Conservation (phyloP, 2,329 filamentous ascomycete species). For the Leptodontidium sp. region DNA sequence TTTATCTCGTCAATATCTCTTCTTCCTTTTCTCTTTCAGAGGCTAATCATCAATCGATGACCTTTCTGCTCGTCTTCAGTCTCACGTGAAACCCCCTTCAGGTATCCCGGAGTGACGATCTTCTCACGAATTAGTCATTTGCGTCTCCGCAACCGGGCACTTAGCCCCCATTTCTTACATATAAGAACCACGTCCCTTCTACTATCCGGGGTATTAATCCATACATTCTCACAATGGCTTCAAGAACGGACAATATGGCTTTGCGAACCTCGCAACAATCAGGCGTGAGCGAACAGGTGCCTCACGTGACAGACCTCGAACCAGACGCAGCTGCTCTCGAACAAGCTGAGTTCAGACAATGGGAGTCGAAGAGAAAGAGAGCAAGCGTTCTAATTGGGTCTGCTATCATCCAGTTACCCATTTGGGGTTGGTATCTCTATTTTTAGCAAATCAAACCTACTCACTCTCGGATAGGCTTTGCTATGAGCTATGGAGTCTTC, state of each 20-base stretch:
- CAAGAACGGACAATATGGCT: not conserved
- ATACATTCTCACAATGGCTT: slow-evolving; percentile 7
- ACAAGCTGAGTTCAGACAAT: slow-evolving; percentile 48
- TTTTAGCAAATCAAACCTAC: not conserved
- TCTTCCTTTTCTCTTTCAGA: not conserved
- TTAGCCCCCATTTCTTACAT: not conserved
- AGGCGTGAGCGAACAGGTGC: not conserved
- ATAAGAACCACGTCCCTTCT: not conserved
- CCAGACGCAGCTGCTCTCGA: slow-evolving; percentile 44
- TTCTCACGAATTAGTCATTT: not conserved
- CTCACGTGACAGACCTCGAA: slow-evolving; percentile 3
- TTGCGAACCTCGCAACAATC: not conserved
- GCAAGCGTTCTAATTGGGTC: slow-evolving; percentile 56
- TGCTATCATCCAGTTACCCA: slow-evolving; percentile 60
- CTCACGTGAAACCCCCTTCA: not conserved
- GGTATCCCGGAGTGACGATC: not conserved
- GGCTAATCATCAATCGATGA: not conserved
- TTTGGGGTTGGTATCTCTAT: slow-evolving; percentile 55
- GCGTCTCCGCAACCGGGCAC: not conserved
- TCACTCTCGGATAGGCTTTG: slow-evolving; percentile 61
- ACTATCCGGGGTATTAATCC: not conserved
- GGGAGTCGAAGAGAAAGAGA: slow-evolving; percentile 46
- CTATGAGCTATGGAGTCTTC: slow-evolving; percentile 73
- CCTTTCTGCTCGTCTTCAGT: not conserved
- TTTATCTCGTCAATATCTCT: too few species aligned